Evolutionary conservation across 805 yeast species (phyloP), one percentile per base, ranked within the genome.

Genomic region (Sungouiella thailandica): DNA sequence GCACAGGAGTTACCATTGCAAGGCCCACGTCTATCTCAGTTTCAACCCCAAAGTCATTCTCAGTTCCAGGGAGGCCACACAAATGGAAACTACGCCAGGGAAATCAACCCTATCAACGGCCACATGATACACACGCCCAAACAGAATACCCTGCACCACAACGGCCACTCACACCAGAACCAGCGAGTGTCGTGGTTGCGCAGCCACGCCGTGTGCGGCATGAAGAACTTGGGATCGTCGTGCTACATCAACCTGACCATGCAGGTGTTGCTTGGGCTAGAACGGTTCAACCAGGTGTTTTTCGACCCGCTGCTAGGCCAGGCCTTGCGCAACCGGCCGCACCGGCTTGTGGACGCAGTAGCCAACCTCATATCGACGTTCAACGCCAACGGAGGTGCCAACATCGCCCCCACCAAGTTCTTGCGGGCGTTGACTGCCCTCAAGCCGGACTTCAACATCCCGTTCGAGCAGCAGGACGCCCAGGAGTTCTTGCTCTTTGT

Each of bases 391-490:
- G 83, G 83, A 11, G 76, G 79, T 3, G 69, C 73, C 27, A 68
- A 80, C 1, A 75, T 83, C 22, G 77, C 80, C 2, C 88, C 90
- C 4, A 69, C 74, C 7, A 73, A 76, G 27, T 82, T 83, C 47
- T 62, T 83, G 26, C 68, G 78, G 29, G 55, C 64, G 2, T 60
- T 80, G 32, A 57, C 74, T 15, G 40, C 58, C 5, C 49, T 81
- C 15, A 76, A 81, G 43, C 88, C 88, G 0, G 85, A 80, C 46
- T 68, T 82, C 35, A 62, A 65, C 42, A 80, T 83, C 9, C 90
- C 90, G 0, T 57, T 70, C 44, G 86, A 81, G 47, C 94, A 84
- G 48, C 93, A 84, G 50, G 94, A 84, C 53, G 80, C 89, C 1
- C 87, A 83, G 35, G 93, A 84, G 46, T 82, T 82, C 48, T 56